phyloP scores from a whole-genome alignment of 768 basidiomycete species.

The Pleurotus tuoliensis region DNA sequence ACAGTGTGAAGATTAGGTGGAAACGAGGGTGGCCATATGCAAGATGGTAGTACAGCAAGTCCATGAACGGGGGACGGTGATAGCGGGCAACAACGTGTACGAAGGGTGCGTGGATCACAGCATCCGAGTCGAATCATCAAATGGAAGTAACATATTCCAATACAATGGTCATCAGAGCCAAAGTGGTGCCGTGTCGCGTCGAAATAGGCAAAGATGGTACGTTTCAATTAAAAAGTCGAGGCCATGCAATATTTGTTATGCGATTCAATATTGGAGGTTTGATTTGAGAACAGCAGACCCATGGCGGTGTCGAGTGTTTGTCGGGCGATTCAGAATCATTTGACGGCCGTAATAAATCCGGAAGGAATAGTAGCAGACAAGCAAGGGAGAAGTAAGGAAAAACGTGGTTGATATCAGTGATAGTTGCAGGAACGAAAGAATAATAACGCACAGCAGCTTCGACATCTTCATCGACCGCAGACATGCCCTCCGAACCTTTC shows the following conservation, averaged over 20 bases:
- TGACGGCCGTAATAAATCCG: background rate
- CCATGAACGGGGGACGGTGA: background rate
- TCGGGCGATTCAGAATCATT: too few relatives aligned
- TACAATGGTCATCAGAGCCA: background rate
- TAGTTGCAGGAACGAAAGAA: constrained; percentile 13
- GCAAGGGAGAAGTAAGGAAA: background rate
- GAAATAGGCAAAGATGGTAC: too few relatives aligned
- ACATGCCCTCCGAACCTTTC: constrained; percentile 77
- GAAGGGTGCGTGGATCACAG: background rate
- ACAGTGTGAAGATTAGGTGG: background rate
- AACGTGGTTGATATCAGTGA: background rate
- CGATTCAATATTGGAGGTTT: background rate
- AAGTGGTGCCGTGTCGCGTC: background rate
- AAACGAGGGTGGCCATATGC: background rate
- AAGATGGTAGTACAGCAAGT: background rate
- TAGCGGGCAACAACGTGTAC: constrained; percentile 6
- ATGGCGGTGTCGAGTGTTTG: too few relatives aligned
- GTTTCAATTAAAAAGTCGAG: too few relatives aligned
- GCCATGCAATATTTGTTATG: background rate
- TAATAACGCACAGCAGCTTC: constrained; percentile 68
- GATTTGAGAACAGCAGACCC: too few relatives aligned
- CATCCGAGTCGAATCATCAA: background rate
- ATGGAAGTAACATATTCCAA: constrained; percentile 5
- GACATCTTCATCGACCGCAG: constrained; percentile 87
- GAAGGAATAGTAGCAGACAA: background rate